phyloP scores from a whole-genome alignment of 495 filamentous ascomycete species.

The Penicillium chermesinum region DNA sequence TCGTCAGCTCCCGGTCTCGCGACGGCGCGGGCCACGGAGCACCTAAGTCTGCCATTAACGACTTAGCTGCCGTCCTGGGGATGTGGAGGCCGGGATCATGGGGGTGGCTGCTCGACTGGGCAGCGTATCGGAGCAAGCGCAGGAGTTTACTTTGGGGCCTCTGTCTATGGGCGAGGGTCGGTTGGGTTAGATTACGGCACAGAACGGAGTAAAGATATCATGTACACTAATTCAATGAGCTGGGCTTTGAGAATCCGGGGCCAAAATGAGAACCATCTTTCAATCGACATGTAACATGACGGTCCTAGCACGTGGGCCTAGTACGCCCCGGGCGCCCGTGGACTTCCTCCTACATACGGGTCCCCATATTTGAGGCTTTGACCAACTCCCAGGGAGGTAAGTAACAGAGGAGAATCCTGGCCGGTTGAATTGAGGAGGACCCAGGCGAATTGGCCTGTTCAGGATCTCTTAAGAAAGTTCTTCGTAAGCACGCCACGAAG shows the following conservation, averaged over 20 bases:
- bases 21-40: slow-evolving; percentile 40
- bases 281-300: no score
- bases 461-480: no score
- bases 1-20: slow-evolving; percentile 51
- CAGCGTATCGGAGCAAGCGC: slow-evolving; percentile 61
- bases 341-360: no score
- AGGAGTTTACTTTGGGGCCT: slow-evolving; percentile 58
- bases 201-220: slow-evolving; percentile 1
- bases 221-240: slow-evolving; percentile 22
- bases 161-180: slow-evolving; percentile 27
- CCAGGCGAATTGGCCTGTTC: no score
- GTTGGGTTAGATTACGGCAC: slow-evolving; percentile 14
- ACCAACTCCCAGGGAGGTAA: no score
- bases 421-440: no score
- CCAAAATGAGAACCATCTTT: slow-evolving; percentile 4
- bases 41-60: slow-evolving; percentile 45
- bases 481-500: neutral
- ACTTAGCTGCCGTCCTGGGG: slow-evolving; percentile 65
- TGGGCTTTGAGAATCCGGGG: slow-evolving; percentile 4
- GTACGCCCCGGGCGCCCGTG: no score
- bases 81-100: slow-evolving; percentile 74
- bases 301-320: no score
- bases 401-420: no score
- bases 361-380: no score
- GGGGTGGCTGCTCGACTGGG: slow-evolving; percentile 70